Evolutionary conservation across 257 asterid species (phyloP), one percentile per base, ranked within the genome.

Genomic region (Avicennia marina): DNA sequence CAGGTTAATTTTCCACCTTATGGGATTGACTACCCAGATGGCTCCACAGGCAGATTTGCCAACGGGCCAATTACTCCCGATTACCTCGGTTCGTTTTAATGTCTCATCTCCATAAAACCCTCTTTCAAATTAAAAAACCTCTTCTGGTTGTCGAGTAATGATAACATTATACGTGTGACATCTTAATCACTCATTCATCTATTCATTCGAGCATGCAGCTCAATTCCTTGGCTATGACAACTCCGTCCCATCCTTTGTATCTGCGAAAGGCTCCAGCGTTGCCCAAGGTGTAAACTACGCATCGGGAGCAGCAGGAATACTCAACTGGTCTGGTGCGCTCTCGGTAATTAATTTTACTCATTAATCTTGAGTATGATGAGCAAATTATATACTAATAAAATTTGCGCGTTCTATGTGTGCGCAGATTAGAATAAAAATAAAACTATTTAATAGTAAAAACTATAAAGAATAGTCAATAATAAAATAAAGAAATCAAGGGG

Each of bases 221-320:
- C 19, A 17, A 42, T 11, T 42, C 1, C 42, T 85, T 1, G 88
- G 88, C 8, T 80, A 85, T 53, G 46, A 11, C 3, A 6, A 12
- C 1, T 47, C 73, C 13, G 60, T 77, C 39, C 81, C 85, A 4
- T 84, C 91, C 0, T 78, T 22, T 57, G 84, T 57, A 27, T 61
- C 60, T 0, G 64, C 82, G 21, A 38, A 9, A 24, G 84, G 69
- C 11, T 22, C 41, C 15, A 62, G 47, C 0, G 12, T 78, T 46
- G 32, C 70, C 2, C 19, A 24, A 20, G 96, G 96, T 1, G 64
- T 85, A 9, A 85, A 85, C 51, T 82, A 88, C 66, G 95, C 81
- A 6, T 88, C 95, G 0, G 95, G 86, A 3, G 74, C 31, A 9
- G 71, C 81, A 3, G 95, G 96, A 60, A 83, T 85, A 31, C 90